Evolutionary conservation across 306 rosid species (phyloP).

Genomic region (Quercus mongolica): DNA sequence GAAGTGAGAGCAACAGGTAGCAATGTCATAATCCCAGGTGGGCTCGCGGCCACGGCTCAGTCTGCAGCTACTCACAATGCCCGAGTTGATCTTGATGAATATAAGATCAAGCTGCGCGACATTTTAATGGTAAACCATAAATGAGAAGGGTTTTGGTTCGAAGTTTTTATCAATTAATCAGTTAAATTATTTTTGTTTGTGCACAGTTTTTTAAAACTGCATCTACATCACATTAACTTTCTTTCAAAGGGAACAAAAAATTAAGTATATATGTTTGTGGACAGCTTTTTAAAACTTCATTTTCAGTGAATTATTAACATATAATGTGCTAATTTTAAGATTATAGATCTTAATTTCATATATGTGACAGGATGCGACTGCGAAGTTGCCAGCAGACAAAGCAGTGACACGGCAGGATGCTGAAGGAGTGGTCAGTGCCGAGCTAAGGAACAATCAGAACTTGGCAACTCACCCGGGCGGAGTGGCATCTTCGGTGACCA

Average conservation of each 20-base stretch:
- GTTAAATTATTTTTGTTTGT: too few species aligned
- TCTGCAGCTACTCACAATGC: conserved; percentile 58
- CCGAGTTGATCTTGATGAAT: conserved; percentile 15
- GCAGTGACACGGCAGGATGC: conserved; percentile 51
- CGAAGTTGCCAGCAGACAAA: conserved; percentile 52
- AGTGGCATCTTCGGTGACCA: conserved; percentile 57
- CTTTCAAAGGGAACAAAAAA: background rate
- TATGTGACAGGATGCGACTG: conserved; percentile 40
- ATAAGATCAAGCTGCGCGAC: conserved; percentile 57
- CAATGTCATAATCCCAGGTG: conserved; percentile 42
- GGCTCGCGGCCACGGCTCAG: conserved; percentile 55
- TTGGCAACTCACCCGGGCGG: conserved; percentile 49
- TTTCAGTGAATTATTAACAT: too few species aligned
- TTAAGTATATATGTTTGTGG: too few species aligned
- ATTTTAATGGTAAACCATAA: conserved; percentile 28
- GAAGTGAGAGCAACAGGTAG: conserved; percentile 62
- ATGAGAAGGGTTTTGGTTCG: too few species aligned
- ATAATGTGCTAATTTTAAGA: too few species aligned
- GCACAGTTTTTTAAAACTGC: too few species aligned
- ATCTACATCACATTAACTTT: too few species aligned
- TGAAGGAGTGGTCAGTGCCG: conserved; percentile 58
- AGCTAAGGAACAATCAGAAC: conserved; percentile 51
- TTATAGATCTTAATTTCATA: too few species aligned
- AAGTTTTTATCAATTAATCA: too few species aligned
- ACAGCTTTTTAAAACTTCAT: too few species aligned